These are phyloP conservation scores for Phyllosticta citrichinensis DNA, from an alignment of 2,329 filamentous ascomycete genomes.

Conservation along the genomic window DNA sequence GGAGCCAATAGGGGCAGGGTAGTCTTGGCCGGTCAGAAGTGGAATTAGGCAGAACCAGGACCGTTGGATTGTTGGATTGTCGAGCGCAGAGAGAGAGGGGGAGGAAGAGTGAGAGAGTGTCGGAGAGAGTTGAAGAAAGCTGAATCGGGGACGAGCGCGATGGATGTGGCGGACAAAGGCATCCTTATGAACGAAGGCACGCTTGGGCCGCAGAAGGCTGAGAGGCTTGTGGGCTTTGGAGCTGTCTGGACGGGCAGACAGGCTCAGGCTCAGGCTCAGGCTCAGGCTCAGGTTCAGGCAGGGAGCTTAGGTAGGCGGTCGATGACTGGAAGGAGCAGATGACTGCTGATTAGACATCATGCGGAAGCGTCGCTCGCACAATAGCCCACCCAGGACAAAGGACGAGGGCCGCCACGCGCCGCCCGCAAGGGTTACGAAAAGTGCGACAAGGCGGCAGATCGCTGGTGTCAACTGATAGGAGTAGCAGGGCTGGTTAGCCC, in stretches of 20 bases:
- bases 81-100: background rate
- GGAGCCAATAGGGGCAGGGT: slow-evolving; percentile 8
- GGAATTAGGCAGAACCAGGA: slow-evolving; percentile 4
- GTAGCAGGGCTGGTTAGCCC: slow-evolving; percentile 8
- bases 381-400: slow-evolving; percentile 5
- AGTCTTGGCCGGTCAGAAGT: slow-evolving; percentile 6
- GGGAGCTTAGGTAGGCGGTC: slow-evolving; percentile 3
- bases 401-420: slow-evolving; percentile 5
- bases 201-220: slow-evolving; percentile 1
- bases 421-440: slow-evolving; percentile 4
- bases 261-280: too few relatives aligned
- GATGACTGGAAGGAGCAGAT: slow-evolving; percentile 9
- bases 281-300: background rate
- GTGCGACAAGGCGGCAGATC: slow-evolving; percentile 11
- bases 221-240: background rate
- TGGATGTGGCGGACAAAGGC: slow-evolving; percentile 8
- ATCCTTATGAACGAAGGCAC: slow-evolving; percentile 6
- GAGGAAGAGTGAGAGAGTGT: background rate
- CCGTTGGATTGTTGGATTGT: background rate
- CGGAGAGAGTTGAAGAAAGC: background rate
- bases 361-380: slow-evolving; percentile 9
- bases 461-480: slow-evolving; percentile 8
- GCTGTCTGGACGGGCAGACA: too few relatives aligned
- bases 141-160: background rate
- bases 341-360: slow-evolving; percentile 9